Base-by-base conservation (phyloP, 768 basidiomycete species). In the Tricholoma saponaceum region DNA sequence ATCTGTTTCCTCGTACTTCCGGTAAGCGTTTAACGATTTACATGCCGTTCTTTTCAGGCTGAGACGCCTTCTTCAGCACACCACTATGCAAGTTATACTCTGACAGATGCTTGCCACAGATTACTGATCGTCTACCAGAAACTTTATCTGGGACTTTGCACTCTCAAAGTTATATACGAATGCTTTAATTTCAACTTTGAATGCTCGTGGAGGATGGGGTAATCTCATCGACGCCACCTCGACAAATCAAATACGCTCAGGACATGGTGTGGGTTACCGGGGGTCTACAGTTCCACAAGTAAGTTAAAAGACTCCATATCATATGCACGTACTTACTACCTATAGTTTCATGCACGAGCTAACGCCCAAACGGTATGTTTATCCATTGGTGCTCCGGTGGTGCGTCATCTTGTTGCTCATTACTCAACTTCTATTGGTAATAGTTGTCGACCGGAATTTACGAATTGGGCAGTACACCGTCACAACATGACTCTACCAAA, bases 1-100 rank as follows among this genome's bases (percentile, higher is more conserved):
- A 64, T 77, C 43, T 77, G 75, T 57, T 79, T 79, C 59, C 44
- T 69, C 70, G 73, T 73, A 23, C 64, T 79, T 57, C 72, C 74
- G 12, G 77, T 77, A 64, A 49, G 64, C 59, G 2, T 25, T 25
- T 13, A 9, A 23, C 20, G 23, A 16, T 23, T n/a, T 44, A 26
- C 3, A 56, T 26, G 3, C 16, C 20, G 16, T 22, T 25, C 18
- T 14, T 50, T 32, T 26, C 10, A 22, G 23, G 32, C 22, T 49
- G 9, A 50, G 1, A 25, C 10, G 35, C 22, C 26, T 14, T 18
- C 6, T 47, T 20, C 35, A 69, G 65, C 65, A 67, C 25, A 67
- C 62, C 2, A 67, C 66, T 8, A 67, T 69, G 60, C 66, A 47
- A 28, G 67, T 61, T 16, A 12, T 20, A 3, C 16, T 56, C 26